Base-by-base conservation (phyloP, 2,329 filamentous ascomycete species). In the Gaeumannomyces sp. region DNA sequence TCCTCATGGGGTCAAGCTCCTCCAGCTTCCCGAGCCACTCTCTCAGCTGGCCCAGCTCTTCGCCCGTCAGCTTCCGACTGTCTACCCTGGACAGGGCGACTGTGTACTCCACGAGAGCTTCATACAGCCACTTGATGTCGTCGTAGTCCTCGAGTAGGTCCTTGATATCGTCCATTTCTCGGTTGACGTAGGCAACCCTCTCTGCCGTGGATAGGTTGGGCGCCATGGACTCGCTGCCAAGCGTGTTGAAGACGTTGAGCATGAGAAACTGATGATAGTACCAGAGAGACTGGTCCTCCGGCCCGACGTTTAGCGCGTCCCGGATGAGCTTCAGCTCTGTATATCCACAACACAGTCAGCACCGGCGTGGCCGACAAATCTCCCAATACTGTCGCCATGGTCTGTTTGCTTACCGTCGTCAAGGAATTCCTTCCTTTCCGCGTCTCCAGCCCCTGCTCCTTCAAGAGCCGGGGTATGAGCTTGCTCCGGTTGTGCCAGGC, bases 281-380 rank as follows among this genome's bases (percentile, higher is more conserved):
- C 93, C 95, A 99, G 7, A 97, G 82, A 25, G 93, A 97, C 73
- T 98, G 94, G 73, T 98, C 94, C 70, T 96, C 93, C 0, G 94
- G 93, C 65, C 96, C 93, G 53, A 92, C 91, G 66, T 93, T 95
- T 61, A 98, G 81, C 0, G 90, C 93, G 65, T 89, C 85, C 64
- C 89, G 87, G 31, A 97, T 88, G 59, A 91, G 79, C 31, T 85
- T 81, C 62, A 98, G 81, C 77, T 99, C 95, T 83, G 62, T 2
- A 2, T 8, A 29, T 57, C 19, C 33, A 7, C 22, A 29, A 22
- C 38, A 29, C 16, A 62, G 60, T 53, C 22, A 50, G 33, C 25
- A 31, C 2, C 1, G 14, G 25, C 19, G 35, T 13, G 13, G 22
- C 16, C 14, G 16, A 45, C 19, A 5, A 62, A 19, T 13, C 11